Evolutionary conservation across 805 yeast species (phyloP).

Genomic region (Barnettozyma pratensis): DNA sequence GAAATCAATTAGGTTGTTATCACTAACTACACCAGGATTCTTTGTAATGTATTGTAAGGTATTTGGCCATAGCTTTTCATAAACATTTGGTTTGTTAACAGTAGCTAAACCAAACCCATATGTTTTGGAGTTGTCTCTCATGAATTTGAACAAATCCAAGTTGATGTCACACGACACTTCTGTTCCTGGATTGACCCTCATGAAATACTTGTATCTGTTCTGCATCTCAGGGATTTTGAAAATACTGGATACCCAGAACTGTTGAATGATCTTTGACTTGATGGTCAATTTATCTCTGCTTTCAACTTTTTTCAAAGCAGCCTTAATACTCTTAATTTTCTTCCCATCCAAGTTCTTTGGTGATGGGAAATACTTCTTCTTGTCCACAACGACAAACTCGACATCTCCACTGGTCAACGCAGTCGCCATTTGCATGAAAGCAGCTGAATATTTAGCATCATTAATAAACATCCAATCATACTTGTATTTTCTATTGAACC

Average conservation of each 20-base stretch:
- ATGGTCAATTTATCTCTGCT: slow-evolving; percentile 43
- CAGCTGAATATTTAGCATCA: slow-evolving; percentile 51
- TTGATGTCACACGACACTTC: slow-evolving; percentile 42
- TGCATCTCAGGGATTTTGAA: slow-evolving; percentile 37
- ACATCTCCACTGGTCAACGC: slow-evolving; percentile 48
- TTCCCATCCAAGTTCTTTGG: slow-evolving; percentile 53
- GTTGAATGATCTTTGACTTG: slow-evolving; percentile 43
- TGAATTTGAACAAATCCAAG: slow-evolving; percentile 42
- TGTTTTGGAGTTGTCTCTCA: slow-evolving; percentile 46
- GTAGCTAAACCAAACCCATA: slow-evolving; percentile 65
- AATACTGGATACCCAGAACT: slow-evolving; percentile 42
- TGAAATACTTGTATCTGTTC: slow-evolving; percentile 42
- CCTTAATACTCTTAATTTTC: slow-evolving; percentile 36
- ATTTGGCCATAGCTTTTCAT: slow-evolving; percentile 71
- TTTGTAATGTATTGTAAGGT: slow-evolving; percentile 58
- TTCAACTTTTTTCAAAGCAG: slow-evolving; percentile 33
- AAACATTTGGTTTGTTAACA: slow-evolving; percentile 65
- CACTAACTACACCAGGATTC: slow-evolving; percentile 53
- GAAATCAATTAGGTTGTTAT: slow-evolving; percentile 63
- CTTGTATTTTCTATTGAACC: slow-evolving; percentile 54
- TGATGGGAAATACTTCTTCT: slow-evolving; percentile 41
- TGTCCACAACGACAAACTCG: slow-evolving; percentile 55
- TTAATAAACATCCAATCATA: slow-evolving; percentile 78
- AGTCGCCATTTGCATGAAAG: slow-evolving; percentile 42
- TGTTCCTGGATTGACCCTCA: slow-evolving; percentile 45